phyloP scores from a whole-genome alignment of 108 stramenopile genomes.

The Mayamaea pseudoterrestris region DNA sequence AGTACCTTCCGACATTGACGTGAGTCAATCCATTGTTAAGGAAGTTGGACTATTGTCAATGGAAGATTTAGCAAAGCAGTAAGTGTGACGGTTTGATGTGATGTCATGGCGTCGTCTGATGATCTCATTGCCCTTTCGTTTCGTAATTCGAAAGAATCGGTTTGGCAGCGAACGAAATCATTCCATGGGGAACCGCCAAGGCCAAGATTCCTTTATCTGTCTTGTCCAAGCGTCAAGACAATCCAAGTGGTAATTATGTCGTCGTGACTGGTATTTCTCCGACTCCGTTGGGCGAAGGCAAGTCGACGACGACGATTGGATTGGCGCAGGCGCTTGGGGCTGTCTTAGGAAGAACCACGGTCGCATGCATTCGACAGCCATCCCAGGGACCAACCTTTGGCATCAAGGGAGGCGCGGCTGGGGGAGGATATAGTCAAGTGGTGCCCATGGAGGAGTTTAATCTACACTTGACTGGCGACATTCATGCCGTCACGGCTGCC shows the following conservation, averaged over 20 bases:
- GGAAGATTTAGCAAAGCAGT: constrained; percentile 55
- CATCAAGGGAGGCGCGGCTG: constrained; percentile 98
- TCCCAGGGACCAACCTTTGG: constrained; percentile 98
- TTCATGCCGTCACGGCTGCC: constrained; percentile 82
- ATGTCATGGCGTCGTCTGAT: too few species aligned
- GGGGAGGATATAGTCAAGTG: constrained; percentile 91
- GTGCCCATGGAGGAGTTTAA: constrained; percentile 98
- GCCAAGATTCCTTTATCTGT: constrained; percentile 79
- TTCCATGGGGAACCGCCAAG: constrained; percentile 93
- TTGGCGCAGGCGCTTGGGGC: constrained; percentile 86
- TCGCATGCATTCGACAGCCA: constrained; percentile 86
- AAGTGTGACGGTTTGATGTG: constrained; percentile 18
- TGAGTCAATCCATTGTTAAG: constrained; percentile 69
- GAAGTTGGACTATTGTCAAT: constrained; percentile 72
- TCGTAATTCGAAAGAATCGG: constrained; percentile 29
- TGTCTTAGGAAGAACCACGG: constrained; percentile 60
- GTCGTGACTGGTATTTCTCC: constrained; percentile 99
- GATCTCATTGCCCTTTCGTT: too few species aligned
- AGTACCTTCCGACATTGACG: constrained; percentile 78
- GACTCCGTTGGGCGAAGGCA: constrained; percentile 98
- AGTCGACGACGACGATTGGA: constrained; percentile 90
- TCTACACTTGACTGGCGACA: constrained; percentile 94
- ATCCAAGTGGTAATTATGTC: constrained; percentile 87
- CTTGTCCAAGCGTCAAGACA: constrained; percentile 40
- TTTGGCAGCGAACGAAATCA: constrained; percentile 68